These are phyloP conservation scores for Claviceps pazoutovae DNA, from an alignment of 2,329 filamentous ascomycete species.

Conservation along the genomic window DNA sequence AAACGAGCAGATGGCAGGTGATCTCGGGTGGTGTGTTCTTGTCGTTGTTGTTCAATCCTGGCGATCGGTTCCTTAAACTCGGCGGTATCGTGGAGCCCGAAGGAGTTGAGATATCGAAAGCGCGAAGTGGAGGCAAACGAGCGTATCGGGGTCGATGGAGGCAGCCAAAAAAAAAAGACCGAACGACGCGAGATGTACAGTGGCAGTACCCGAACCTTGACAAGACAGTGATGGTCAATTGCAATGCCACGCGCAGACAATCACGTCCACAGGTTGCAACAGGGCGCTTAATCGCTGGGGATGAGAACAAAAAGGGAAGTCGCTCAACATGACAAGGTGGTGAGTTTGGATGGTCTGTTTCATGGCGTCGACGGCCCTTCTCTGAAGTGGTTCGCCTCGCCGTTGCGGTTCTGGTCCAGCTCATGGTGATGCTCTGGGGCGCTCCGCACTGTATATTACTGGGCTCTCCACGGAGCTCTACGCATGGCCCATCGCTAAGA, in stretches of 20 bases:
- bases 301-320: not conserved
- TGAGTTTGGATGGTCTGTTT: not conserved
- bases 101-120: conserved; percentile 1
- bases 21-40: not conserved
- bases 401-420: not conserved
- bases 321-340: not conserved
- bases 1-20: not conserved
- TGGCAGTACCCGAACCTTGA: not conserved
- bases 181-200: not conserved
- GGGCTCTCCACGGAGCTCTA: not conserved
- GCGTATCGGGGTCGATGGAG: not conserved
- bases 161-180: not conserved
- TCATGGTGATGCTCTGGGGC: not conserved
- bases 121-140: conserved; percentile 2
- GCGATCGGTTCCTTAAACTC: conserved; percentile 8
- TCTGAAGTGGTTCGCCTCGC: not conserved
- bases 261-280: not conserved
- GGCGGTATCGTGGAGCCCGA: conserved; percentile 4
- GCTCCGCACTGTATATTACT: not conserved
- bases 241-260: conserved; percentile 1
- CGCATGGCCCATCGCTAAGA: not conserved
- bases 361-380: not conserved
- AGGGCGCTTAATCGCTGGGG: not conserved
- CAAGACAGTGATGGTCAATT: not conserved
- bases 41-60: not conserved